These are phyloP conservation scores for Alternaria consortialis DNA, from an alignment of 2,329 filamentous ascomycete species.

Conservation along the genomic window DNA sequence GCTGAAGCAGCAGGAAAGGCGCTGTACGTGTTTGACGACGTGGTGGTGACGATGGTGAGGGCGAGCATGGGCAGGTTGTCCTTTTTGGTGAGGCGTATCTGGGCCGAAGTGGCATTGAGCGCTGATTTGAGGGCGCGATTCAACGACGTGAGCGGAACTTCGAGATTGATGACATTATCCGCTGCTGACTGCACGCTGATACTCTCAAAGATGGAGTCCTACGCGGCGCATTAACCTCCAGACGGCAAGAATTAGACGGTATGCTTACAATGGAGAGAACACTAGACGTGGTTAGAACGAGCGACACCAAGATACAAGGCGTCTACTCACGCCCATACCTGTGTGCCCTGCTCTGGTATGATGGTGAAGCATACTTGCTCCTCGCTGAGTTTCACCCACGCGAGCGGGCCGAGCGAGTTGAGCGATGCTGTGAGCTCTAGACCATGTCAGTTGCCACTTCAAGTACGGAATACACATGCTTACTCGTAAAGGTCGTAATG, in stretches of 20 bases:
- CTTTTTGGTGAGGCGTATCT: slow-evolving; percentile 91
- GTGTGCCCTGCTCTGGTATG: slow-evolving; percentile 91
- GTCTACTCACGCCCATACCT: slow-evolving; percentile 87
- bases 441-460: slow-evolving; percentile 5
- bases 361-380: slow-evolving; percentile 92
- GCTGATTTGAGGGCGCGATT: slow-evolving; percentile 93
- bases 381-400: slow-evolving; percentile 89
- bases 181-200: slow-evolving; percentile 89
- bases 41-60: slow-evolving; percentile 84
- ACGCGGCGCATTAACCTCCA: slow-evolving; percentile 38
- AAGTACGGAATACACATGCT: slow-evolving; percentile 19
- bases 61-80: slow-evolving; percentile 86
- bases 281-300: slow-evolving; percentile 42
- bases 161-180: slow-evolving; percentile 92
- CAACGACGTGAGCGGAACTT: slow-evolving; percentile 86
- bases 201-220: slow-evolving; percentile 88
- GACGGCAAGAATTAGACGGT: slow-evolving; percentile 28
- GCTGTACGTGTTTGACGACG: slow-evolving; percentile 60
- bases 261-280: slow-evolving; percentile 54
- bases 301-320: slow-evolving; percentile 19
- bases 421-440: slow-evolving; percentile 70
- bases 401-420: slow-evolving; percentile 77
- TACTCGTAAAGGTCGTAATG: slow-evolving; percentile 63
- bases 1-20: slow-evolving; percentile 41
- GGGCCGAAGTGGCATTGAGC: slow-evolving; percentile 79